Base-by-base conservation (phyloP, 2,329 filamentous ascomycete genomes). In the Beauveria scarabaeidicola region DNA sequence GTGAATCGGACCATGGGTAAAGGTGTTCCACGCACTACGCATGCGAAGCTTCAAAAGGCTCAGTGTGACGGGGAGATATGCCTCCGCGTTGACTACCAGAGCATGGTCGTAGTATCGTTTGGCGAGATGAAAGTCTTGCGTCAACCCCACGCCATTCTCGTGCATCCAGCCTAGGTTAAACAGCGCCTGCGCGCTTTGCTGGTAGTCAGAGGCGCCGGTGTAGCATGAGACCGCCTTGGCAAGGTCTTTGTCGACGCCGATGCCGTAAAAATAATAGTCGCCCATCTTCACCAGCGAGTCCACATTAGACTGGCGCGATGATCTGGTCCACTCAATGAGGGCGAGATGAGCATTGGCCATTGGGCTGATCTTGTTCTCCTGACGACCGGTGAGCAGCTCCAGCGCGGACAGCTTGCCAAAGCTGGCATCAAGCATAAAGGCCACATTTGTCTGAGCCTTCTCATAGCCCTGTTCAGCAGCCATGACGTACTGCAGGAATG, bases 111-210 rank as follows among this genome's bases (percentile, higher is more conserved):
- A 99, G 74, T 92, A 96, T 58, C 94, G 81, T 75, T 99, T 99
- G 2, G 95, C 94, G 60, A 99, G 85, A 69, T 99, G 94, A 71
- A 95, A 99, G 70, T 99, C 94, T 70, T 99, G 94, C 58, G 89
- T 88, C 21, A 97, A 83, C 2, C 92, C 91, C 53, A 97, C 81
- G 8, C 94, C 94, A 68, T 97, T 97, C 74, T 99, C 94, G 69
- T 99, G 91, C 93, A 99, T 97, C 94, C 94, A 99, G 5, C 94
- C 95, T 15, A 99, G 79, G 68, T 99, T 97, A 83, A 91, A 99
- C 60, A 97, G 84, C 15, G 95, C 94, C 74, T 99, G 95, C 2
- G 93, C 94, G 66, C 91, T 96, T 69, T 91, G 88, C 66, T 93
- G 86, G 61, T 89, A 91, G 69, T 99, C 94, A 0, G 92, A 92